Base-by-base conservation (phyloP, 2,329 filamentous ascomycete genomes). In the Ophiobolus disseminans region DNA sequence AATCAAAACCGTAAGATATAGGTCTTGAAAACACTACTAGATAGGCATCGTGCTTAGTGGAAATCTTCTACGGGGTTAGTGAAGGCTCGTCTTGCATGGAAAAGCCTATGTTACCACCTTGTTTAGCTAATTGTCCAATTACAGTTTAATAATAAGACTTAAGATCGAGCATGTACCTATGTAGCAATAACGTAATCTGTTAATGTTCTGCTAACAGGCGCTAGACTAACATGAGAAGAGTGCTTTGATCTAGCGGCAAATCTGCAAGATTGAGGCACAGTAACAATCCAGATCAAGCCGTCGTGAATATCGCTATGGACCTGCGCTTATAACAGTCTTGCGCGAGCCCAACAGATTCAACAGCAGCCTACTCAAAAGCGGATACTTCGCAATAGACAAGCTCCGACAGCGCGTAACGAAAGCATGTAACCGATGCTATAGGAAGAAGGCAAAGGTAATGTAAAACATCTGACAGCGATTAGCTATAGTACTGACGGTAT, bases 371-470 rank as follows among this genome's bases (percentile, higher is more conserved):
- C n/a, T 11, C 34, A 11, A 10, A n/a, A 20, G 8, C 21, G 17
- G 22, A 19, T 14, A n/a, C 17, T 14, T 25, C 3, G 31, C 16
- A 2, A 50, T 48, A 10, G 17, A 49, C n/a, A 52, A 13, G 3
- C 23, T 26, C 6, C 45, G 26, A 20, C 4, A 55, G n/a, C 17
- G 17, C 43, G 48, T 49, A 8, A 52, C 49, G n/a, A 11, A 52
- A 4, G 52, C 48, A 1, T 55, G 38, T 30, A 41, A 55, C 16
- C 10, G 5, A 11, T 55, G 45, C 48, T 10, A 20, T 16, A 22
- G 39, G 4, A 55, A 49, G 23, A 52, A 55, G 44, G 19, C 21
- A 32, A 55, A 55, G 23, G 45, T 49, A 41, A 45, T 20, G 5
- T 2, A 42, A 10, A 23, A 31, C 41, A 22, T n/a, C 21, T 19